Evolutionary conservation across 2,329 filamentous ascomycete genomes (phyloP).

Genomic region (Colletotrichum phormii): DNA sequence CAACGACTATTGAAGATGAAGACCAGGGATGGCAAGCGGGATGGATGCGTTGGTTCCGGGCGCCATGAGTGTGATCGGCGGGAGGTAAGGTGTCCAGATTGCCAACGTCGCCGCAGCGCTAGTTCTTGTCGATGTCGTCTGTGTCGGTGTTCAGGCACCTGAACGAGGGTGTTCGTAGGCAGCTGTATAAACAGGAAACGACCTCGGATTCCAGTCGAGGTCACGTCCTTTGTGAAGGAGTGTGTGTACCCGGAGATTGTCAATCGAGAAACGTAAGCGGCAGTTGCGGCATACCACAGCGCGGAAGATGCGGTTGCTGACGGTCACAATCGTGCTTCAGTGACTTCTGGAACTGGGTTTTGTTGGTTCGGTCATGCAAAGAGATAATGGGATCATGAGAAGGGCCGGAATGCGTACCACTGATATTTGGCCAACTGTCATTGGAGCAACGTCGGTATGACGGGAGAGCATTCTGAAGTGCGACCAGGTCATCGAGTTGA

Average conservation of each 20-base stretch:
- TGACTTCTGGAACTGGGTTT: not conserved
- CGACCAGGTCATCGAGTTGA: not conserved
- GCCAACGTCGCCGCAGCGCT: conserved; percentile 5
- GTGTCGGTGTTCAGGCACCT: not conserved
- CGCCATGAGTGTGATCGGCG: conserved; percentile 20
- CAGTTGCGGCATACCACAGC: not conserved
- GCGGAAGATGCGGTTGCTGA: conserved; percentile 7
- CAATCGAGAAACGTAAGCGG: not conserved
- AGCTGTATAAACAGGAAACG: not conserved
- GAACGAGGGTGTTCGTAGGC: not conserved
- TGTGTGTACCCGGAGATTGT: conserved; percentile 20
- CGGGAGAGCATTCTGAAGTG: not conserved
- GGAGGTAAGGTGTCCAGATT: conserved; percentile 4
- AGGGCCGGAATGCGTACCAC: not conserved
- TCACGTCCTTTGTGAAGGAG: not conserved
- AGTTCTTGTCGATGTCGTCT: not conserved
- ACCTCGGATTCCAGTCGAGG: not conserved
- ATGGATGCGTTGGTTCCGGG: conserved; percentile 38
- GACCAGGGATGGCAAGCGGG: conserved; percentile 36
- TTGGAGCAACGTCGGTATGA: conserved; percentile 17
- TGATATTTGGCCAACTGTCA: not conserved
- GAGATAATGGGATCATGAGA: not conserved
- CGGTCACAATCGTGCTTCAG: not conserved
- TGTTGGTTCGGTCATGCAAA: conserved; percentile 2
- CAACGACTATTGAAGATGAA: conserved; percentile 21